These are phyloP conservation scores for Pelargonium exstipulatum DNA, from an alignment of 441 rosid species.

Conservation along the genomic window DNA sequence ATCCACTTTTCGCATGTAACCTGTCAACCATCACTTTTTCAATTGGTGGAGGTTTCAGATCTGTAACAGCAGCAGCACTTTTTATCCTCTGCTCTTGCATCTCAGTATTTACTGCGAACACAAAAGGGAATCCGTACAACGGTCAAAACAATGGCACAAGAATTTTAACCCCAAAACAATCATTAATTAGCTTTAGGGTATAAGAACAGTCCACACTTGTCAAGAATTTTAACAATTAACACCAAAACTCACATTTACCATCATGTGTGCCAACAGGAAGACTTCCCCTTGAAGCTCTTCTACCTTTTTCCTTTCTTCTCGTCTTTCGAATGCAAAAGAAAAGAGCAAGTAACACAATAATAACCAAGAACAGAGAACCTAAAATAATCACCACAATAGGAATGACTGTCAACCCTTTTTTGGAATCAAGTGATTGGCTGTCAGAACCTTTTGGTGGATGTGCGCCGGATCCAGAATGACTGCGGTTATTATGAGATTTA, in stretches of 20 bases:
- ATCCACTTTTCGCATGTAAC: constrained; percentile 53
- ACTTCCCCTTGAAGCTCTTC: constrained; percentile 48
- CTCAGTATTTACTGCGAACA: constrained; percentile 37
- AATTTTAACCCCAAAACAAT: constrained; percentile 32
- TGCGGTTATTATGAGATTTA: constrained; percentile 37
- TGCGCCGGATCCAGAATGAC: constrained; percentile 38
- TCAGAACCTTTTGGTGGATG: constrained; percentile 31
- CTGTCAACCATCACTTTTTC: constrained; percentile 58
- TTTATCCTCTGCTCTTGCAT: constrained; percentile 63
- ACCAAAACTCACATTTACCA: too few species aligned
- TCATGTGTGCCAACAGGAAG: constrained; percentile 40
- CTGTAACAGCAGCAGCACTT: constrained; percentile 57
- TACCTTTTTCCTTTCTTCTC: constrained; percentile 39
- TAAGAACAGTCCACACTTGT: too few species aligned
- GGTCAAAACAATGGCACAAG: constrained; percentile 1
- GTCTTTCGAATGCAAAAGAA: constrained; percentile 46
- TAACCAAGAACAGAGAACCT: constrained; percentile 50
- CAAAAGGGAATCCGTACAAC: constrained; percentile 5
- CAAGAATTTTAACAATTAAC: too few species aligned
- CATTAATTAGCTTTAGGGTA: not conserved
- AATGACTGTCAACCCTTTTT: constrained; percentile 50
- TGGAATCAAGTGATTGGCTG: constrained; percentile 38
- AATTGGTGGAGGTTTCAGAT: constrained; percentile 64
- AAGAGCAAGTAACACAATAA: constrained; percentile 41
- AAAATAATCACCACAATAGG: constrained; percentile 55